These are phyloP conservation scores for Aspergillus indologenus DNA, from an alignment of 495 filamentous ascomycete species.

Conservation along the genomic window DNA sequence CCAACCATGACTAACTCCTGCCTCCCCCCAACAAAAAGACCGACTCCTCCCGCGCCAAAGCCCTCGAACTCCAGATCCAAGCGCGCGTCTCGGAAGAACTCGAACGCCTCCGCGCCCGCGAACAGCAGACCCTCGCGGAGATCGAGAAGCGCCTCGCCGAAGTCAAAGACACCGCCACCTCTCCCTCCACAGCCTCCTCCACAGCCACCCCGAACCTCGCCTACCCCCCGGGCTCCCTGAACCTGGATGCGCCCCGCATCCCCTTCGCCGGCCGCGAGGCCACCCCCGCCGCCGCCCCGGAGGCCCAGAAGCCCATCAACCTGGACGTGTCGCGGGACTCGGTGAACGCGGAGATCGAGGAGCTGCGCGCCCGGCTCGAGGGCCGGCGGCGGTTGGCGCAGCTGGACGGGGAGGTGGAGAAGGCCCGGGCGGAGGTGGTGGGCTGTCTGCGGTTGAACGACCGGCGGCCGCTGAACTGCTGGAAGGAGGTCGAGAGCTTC, in stretches of 20 bases:
- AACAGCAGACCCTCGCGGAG: constrained; percentile 53
- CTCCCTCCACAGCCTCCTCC: constrained; percentile 29
- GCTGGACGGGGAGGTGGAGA: constrained; percentile 62
- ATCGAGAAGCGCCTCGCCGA: constrained; percentile 55
- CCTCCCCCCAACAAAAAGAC: constrained; percentile 52
- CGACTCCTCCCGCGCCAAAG: constrained; percentile 78
- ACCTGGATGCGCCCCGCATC: constrained; percentile 48
- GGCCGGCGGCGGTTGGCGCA: constrained; percentile 67
- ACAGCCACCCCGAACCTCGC: constrained; percentile 29
- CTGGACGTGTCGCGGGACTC: constrained; percentile 49
- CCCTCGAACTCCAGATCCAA: constrained; percentile 85
- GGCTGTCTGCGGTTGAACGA: constrained; percentile 83
- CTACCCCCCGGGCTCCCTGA: constrained; percentile 43
- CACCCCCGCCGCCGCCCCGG: constrained; percentile 19
- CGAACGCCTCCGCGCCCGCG: constrained; percentile 64
- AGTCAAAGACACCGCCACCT: constrained; percentile 32
- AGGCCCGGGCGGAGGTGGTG: constrained; percentile 73
- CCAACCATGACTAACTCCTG: constrained; percentile 7
- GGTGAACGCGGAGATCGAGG: constrained; percentile 67
- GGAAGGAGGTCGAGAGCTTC: constrained; percentile 88
- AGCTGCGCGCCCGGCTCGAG: constrained; percentile 70
- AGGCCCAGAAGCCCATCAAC: constrained; percentile 27
- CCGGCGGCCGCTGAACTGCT: constrained; percentile 89
- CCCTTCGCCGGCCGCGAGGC: constrained; percentile 46
- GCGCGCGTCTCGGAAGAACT: constrained; percentile 83